Percentiles rank a stretch among this genome's conserved stretches.
phyloP scores from a whole-genome alignment of 208 protist genomes.

The Crithidia acanthocephali region DNA sequence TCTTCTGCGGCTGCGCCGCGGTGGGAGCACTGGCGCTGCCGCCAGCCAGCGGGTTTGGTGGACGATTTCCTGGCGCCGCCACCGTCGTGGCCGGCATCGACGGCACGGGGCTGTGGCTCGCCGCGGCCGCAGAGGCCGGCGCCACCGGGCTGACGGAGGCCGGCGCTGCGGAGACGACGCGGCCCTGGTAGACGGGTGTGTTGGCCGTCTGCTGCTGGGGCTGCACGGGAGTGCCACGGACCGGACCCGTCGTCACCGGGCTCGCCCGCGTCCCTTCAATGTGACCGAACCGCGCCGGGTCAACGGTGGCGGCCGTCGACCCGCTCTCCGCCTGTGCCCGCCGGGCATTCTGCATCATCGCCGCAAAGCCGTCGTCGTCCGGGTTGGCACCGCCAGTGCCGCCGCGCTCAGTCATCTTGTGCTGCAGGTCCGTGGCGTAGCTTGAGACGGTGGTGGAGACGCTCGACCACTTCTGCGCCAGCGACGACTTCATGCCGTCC shows the following conservation, averaged over 20 bases:
- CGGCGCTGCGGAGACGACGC: slow-evolving; percentile 6
- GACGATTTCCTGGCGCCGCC: background rate
- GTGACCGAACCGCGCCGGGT: slow-evolving; percentile 30
- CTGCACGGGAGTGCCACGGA: background rate
- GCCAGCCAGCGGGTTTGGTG: slow-evolving; percentile 18
- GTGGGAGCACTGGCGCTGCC: background rate
- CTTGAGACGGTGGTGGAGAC: slow-evolving; percentile 47
- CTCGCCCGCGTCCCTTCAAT: slow-evolving; percentile 24
- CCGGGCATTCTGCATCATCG: slow-evolving; percentile 46
- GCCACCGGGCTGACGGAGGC: background rate
- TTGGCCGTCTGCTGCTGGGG: background rate
- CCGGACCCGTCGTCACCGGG: background rate
- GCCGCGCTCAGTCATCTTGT: slow-evolving; percentile 38
- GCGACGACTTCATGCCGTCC: slow-evolving; percentile 51
- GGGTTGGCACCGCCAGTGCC: background rate
- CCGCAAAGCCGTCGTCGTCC: slow-evolving; percentile 50
- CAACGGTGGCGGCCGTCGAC: background rate
- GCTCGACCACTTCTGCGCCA: slow-evolving; percentile 59
- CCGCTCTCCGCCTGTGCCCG: slow-evolving; percentile 35
- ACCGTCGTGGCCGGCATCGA: background rate
- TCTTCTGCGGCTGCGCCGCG: slow-evolving; percentile 18
- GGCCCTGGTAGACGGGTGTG: slow-evolving; percentile 19
- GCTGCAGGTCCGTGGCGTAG: slow-evolving; percentile 56
- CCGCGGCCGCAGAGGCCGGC: background rate
- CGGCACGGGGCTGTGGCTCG: slow-evolving; percentile 3